Evolutionary conservation across 352 stramenopile genomes (phyloP), one percentile per base, ranked within the genome.

Genomic region (Pythium aphanidermatum): DNA sequence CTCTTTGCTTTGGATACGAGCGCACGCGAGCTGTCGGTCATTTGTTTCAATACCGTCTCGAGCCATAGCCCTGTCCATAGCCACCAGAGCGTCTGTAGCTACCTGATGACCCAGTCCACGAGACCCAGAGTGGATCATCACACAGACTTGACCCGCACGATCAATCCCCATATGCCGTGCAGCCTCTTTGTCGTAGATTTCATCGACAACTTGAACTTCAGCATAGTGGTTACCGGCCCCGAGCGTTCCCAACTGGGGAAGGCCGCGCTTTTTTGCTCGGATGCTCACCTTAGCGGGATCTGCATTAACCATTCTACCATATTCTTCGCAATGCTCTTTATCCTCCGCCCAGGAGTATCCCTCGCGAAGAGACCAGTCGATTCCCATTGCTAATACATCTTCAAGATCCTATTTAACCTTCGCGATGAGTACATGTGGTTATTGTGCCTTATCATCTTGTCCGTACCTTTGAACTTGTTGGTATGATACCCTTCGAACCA

Each of bases 151-250:
- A n/a, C n/a, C n/a, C n/a, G n/a, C n/a, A n/a, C n/a, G n/a, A n/a
- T n/a, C n/a, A n/a, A n/a, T n/a, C n/a, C n/a, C n/a, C n/a, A n/a
- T n/a, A n/a, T n/a, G n/a, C n/a, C n/a, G n/a, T n/a, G n/a, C n/a
- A n/a, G n/a, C n/a, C n/a, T 47, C 41, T 39, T 64, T 34, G 61
- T 95, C 70, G 49, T 75, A 86, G 26, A 95, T 82, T 51, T 95
- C 80, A 32, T 94, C 80, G 12, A 95, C 79, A 16, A 92, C 63
- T 51, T 95, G 84, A 38, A 93, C 86, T 54, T 95, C 83, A 23
- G 67, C 71, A 50, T 95, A 95, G 60, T 96, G 85, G 61, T 96
- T 96, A 1, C 85, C 85, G 2, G 70, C 78, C 11, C 85, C 85
- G 17, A 96, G 61, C 7, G 85, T 95, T 13, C 83, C 85, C 28